These are phyloP conservation scores for Eutrema yunnanense DNA, from an alignment of 345 rosid species.

Conservation along the genomic window DNA sequence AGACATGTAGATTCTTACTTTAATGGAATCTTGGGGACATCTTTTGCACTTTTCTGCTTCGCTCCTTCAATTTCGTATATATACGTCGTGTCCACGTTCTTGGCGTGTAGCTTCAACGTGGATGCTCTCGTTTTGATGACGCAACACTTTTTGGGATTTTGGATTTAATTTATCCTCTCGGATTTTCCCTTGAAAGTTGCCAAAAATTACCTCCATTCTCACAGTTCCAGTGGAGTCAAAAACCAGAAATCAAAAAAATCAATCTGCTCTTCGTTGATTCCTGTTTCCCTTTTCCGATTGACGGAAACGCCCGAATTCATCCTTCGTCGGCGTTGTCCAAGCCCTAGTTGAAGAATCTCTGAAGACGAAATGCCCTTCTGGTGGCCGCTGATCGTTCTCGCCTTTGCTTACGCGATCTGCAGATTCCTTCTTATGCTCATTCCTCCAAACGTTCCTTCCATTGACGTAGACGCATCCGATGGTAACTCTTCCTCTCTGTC, in stretches of 20 bases:
- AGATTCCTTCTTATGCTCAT: conserved; percentile 80
- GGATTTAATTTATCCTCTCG: not conserved
- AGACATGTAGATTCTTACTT: not conserved
- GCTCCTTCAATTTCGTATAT: not conserved
- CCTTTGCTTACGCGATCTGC: conserved; percentile 85
- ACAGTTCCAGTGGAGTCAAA: conserved; percentile 24
- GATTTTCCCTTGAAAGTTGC: conserved; percentile 1
- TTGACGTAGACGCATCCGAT: conserved; percentile 92
- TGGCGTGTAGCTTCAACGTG: conserved; percentile 10
- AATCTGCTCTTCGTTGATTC: conserved; percentile 4
- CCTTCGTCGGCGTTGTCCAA: not conserved
- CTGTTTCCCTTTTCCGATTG: conserved; percentile 3
- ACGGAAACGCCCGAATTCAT: conserved; percentile 9
- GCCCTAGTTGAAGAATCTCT: not conserved
- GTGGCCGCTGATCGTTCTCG: conserved; percentile 89
- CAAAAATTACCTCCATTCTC: conserved; percentile 14
- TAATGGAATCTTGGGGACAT: not conserved
- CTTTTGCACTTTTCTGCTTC: not conserved
- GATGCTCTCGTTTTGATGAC: not conserved
- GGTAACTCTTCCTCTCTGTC: conserved; percentile 35
- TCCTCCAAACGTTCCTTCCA: conserved; percentile 89
- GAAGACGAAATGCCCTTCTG: conserved; percentile 58
- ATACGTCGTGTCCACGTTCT: not conserved
- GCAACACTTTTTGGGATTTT: not conserved
- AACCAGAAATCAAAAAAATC: not conserved